Conservation (phyloP, 164 flowering plant species). For the Vitis amurensis region DNA sequence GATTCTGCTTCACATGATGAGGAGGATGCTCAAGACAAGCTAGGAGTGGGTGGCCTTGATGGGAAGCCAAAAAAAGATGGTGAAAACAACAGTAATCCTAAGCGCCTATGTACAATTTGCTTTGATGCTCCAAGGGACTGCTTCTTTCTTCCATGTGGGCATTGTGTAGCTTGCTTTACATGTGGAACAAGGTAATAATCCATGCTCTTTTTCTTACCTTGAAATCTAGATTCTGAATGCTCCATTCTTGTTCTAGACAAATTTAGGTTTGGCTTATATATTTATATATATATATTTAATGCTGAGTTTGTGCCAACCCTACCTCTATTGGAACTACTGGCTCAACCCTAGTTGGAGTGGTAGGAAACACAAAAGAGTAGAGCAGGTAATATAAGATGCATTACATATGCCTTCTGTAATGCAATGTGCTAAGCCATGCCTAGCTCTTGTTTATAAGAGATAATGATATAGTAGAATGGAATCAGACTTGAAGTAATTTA, state of each 20-base stretch:
- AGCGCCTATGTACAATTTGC: slow-evolving; percentile 79
- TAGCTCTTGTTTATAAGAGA: no score
- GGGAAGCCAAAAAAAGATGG: slow-evolving; percentile 43
- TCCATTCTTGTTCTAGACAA: background rate
- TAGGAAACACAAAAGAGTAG: no score
- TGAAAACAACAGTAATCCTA: slow-evolving; percentile 37
- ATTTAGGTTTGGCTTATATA: background rate
- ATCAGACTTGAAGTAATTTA: background rate
- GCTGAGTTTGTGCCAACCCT: background rate
- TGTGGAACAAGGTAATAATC: slow-evolving; percentile 71
- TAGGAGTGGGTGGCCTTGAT: slow-evolving; percentile 27
- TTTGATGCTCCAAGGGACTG: slow-evolving; percentile 84
- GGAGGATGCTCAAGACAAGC: slow-evolving; percentile 45
- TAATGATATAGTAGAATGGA: no score
- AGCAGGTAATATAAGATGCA: background rate
- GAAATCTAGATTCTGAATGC: background rate
- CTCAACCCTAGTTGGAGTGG: background rate
- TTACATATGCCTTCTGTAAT: background rate
- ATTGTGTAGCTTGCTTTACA: slow-evolving; percentile 76
- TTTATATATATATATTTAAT: no score
- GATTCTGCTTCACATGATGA: slow-evolving; percentile 65
- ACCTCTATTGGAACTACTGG: background rate
- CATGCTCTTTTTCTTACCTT: background rate
- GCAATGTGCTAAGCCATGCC: no score
- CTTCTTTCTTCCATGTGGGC: slow-evolving; percentile 96